phyloP scores from a whole-genome alignment of 441 rosid genomes.

The Hura crepitans region DNA sequence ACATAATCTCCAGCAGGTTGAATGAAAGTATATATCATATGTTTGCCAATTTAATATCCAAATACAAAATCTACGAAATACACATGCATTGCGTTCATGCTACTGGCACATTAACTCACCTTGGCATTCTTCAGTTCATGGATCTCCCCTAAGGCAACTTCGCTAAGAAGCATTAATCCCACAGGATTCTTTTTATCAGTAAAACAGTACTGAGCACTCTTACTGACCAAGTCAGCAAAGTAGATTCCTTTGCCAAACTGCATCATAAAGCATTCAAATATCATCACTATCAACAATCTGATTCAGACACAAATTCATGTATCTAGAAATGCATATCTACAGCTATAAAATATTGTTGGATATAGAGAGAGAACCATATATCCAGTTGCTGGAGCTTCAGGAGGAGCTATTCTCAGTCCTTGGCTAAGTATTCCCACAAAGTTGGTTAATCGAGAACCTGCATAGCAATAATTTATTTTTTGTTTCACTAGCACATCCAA shows the following conservation, averaged over 20 bases:
- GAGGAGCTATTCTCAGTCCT: conserved; percentile 97
- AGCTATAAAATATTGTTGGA: neutral
- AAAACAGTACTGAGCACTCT: conserved; percentile 96
- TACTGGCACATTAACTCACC: conserved; percentile 43
- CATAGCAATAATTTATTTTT: conserved; percentile 17
- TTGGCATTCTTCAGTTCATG: conserved; percentile 71
- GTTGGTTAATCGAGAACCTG: conserved; percentile 94
- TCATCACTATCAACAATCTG: too few relatives aligned
- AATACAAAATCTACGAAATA: neutral
- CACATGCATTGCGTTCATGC: neutral
- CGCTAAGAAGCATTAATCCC: conserved; percentile 91
- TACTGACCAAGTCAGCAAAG: conserved; percentile 97
- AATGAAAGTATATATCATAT: neutral
- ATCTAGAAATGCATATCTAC: neutral
- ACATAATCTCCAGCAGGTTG: neutral
- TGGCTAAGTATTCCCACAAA: conserved; percentile 97
- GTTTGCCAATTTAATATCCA: conserved; percentile 1
- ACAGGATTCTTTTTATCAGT: conserved; percentile 77
- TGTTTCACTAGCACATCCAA: conserved; percentile 5
- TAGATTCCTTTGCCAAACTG: conserved; percentile 98
- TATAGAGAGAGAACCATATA: conserved; percentile 68
- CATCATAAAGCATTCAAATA: conserved; percentile 17
- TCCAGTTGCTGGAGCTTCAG: conserved; percentile 98
- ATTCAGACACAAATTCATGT: neutral
- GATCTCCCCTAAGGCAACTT: conserved; percentile 85